Evolutionary conservation across 257 asterid genomes (phyloP).

Genomic region (Solanum corneliomulleri): DNA sequence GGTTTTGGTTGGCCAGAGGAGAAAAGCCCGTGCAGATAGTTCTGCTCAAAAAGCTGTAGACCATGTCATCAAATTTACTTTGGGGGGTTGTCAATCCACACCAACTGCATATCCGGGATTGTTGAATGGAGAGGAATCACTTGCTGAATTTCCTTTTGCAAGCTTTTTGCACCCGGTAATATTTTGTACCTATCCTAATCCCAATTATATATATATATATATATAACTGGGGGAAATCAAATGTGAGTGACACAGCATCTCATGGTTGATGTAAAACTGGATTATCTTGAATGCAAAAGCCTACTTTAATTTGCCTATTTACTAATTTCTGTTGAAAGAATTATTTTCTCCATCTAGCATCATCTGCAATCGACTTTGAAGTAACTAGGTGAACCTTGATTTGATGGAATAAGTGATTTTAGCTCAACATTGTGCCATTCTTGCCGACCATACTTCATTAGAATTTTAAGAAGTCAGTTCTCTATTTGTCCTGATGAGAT

Average conservation of each 20-base stretch:
- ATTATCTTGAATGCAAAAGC: neutral
- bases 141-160: slow-evolving; percentile 92
- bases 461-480: neutral
- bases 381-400: neutral
- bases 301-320: neutral
- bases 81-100: slow-evolving; percentile 22
- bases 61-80: slow-evolving; percentile 42
- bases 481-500: neutral
- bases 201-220: neutral
- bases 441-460: neutral
- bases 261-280: neutral
- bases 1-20: slow-evolving; percentile 69
- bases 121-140: slow-evolving; percentile 72
- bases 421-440: neutral
- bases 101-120: slow-evolving; percentile 32
- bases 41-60: slow-evolving; percentile 65
- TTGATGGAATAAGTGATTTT: neutral
- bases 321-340: neutral
- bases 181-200: slow-evolving; percentile 4
- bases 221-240: neutral
- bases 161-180: slow-evolving; percentile 85
- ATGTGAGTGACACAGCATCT: neutral
- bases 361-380: neutral
- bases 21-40: slow-evolving; percentile 42
- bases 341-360: neutral